Conservation (phyloP, 2,329 filamentous ascomycete genomes). For the Myriosclerotinia curreyana region DNA sequence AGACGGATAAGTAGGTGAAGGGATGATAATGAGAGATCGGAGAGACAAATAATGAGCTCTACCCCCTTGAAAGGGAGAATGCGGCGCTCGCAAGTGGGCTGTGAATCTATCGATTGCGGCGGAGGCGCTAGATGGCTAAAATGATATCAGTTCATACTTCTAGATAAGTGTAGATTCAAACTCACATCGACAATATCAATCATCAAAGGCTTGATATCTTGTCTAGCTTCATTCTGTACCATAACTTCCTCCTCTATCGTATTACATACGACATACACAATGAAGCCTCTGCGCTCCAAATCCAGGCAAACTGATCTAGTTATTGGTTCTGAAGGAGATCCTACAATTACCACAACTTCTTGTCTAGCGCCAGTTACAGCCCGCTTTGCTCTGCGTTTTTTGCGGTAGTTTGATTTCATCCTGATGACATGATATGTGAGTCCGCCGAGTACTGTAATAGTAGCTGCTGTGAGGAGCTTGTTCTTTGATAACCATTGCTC, state of each 20-base stretch:
- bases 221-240: constrained; percentile 71
- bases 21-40: constrained; percentile 78
- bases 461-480: constrained; percentile 67
- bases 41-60: constrained; percentile 73
- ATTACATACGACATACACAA: constrained; percentile 86
- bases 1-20: constrained; percentile 74
- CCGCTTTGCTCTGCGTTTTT: constrained; percentile 71
- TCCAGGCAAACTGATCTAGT: constrained; percentile 81
- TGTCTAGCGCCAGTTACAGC: constrained; percentile 79
- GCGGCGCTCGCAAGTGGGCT: constrained; percentile 67
- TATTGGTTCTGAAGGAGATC: constrained; percentile 80
- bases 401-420: constrained; percentile 56
- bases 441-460: constrained; percentile 71
- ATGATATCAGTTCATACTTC: constrained; percentile 24
- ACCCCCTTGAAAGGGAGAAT: constrained; percentile 72
- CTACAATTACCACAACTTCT: constrained; percentile 85
- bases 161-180: constrained; percentile 24
- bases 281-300: constrained; percentile 85
- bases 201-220: constrained; percentile 77
- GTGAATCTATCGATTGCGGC: constrained; percentile 70
- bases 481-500: constrained; percentile 71
- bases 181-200: constrained; percentile 79
- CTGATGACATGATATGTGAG: constrained; percentile 48
- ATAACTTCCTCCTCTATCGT: constrained; percentile 80
- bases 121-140: constrained; percentile 63